Percentiles rank a stretch among this genome's conserved stretches.
Evolutionary conservation across 1,139 yeast genomes (phyloP).

Genomic region (Hyphopichia wangnamkhiaoensis): DNA sequence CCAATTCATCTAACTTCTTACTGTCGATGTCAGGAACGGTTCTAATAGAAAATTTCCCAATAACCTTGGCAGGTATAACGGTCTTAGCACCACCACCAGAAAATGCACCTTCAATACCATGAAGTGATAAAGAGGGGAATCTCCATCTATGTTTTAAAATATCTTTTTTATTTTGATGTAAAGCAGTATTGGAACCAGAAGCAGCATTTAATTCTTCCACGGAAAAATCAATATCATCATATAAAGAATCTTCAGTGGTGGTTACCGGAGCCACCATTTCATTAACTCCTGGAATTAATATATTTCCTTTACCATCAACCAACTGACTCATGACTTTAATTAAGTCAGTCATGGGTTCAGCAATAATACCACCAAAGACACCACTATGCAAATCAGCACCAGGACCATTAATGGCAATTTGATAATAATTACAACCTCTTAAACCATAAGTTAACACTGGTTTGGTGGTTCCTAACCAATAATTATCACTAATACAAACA

Average conservation of each 20-base stretch:
- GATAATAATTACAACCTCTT: slow-evolving; percentile 95
- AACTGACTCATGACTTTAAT: slow-evolving; percentile 71
- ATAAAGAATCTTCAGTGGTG: slow-evolving; percentile 70
- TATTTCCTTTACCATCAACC: slow-evolving; percentile 80
- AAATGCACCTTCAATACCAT: slow-evolving; percentile 98
- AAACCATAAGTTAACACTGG: slow-evolving; percentile 97
- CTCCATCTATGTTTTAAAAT: slow-evolving; percentile 98
- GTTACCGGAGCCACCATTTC: slow-evolving; percentile 97
- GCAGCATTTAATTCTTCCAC: slow-evolving; percentile 85
- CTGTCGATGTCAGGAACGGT: slow-evolving; percentile 94
- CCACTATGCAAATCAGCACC: slow-evolving; percentile 98
- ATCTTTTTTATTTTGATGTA: slow-evolving; percentile 75
- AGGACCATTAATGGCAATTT: slow-evolving; percentile 80
- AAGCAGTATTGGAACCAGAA: slow-evolving; percentile 80
- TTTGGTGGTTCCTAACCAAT: slow-evolving; percentile 96
- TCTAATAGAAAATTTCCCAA: slow-evolving; percentile 94
- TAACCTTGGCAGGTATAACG: slow-evolving; percentile 92
- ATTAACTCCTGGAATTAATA: slow-evolving; percentile 80
- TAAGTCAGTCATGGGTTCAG: slow-evolving; percentile 97
- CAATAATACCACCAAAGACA: slow-evolving; percentile 93
- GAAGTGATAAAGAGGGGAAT: slow-evolving; percentile 91
- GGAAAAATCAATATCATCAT: slow-evolving; percentile 83
- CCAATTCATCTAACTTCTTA: slow-evolving; percentile 73
- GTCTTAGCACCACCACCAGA: slow-evolving; percentile 95
- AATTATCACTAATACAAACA: slow-evolving; percentile 94